Conservation (phyloP, 352 stramenopile genomes). For the Pythium chondricola region DNA sequence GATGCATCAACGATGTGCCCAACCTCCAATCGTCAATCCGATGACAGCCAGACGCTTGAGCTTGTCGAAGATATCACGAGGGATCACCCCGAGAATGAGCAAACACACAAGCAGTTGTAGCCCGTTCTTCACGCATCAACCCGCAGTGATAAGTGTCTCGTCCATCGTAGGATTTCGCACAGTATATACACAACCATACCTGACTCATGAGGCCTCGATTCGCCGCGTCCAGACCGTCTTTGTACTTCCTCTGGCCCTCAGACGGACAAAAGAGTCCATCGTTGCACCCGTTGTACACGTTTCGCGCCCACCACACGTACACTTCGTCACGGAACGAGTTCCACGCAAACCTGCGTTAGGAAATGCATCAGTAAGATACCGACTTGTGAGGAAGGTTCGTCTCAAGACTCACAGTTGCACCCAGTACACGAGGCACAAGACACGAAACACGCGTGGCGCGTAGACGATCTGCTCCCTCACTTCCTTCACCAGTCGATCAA, state of each 20-base stretch:
- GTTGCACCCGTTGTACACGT: constrained; percentile 70
- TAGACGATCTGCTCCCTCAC: constrained; percentile 58
- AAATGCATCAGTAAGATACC: neutral
- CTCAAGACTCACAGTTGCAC: constrained; percentile 40
- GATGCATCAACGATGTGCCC: neutral
- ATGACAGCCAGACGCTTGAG: constrained; percentile 43
- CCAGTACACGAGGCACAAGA: constrained; percentile 66
- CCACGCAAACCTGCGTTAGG: constrained; percentile 46
- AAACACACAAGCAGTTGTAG: constrained; percentile 49
- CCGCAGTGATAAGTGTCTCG: too few species aligned
- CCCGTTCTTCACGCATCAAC: constrained; percentile 50
- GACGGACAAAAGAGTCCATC: constrained; percentile 7
- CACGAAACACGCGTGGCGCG: constrained; percentile 53
- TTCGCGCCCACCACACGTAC: constrained; percentile 67
- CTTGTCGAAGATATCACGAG: constrained; percentile 32
- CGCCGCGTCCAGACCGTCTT: constrained; percentile 46
- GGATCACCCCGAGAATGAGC: constrained; percentile 46
- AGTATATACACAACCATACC: constrained; percentile 16
- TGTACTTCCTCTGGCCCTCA: constrained; percentile 29
- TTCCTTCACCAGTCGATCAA: constrained; percentile 48
- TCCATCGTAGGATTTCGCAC: too few species aligned
- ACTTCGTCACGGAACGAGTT: constrained; percentile 66
- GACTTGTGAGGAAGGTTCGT: neutral
- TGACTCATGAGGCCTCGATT: constrained; percentile 51
- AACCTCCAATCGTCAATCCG: constrained; percentile 45